Evolutionary conservation across 176 grass and related monocot species (phyloP).

Genomic region (Carex scoparia): DNA sequence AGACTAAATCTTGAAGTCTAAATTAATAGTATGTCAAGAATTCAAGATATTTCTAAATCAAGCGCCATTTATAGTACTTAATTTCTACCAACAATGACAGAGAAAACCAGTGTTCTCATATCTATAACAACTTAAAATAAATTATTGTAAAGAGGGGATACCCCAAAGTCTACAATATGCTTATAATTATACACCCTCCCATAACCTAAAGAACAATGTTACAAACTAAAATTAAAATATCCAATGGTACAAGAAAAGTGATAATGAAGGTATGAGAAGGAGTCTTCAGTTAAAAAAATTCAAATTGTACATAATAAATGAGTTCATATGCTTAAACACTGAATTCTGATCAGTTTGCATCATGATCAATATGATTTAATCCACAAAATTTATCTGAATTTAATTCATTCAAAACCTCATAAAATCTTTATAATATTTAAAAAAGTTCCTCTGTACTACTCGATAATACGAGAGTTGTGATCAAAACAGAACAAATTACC

Average conservation of each 20-base stretch:
- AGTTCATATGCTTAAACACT: not conserved
- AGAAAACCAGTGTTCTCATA: not conserved
- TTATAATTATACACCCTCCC: not conserved
- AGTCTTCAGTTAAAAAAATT: not conserved
- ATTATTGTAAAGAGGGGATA: not conserved
- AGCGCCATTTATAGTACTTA: no score
- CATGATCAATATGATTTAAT: not conserved
- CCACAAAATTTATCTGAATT: not conserved
- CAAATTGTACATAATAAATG: not conserved
- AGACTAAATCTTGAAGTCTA: not conserved
- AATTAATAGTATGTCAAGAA: not conserved
- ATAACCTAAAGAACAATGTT: not conserved
- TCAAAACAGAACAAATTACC: constrained; percentile 26
- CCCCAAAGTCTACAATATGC: no score
- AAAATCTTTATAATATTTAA: not conserved
- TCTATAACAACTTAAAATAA: not conserved
- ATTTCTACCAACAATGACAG: not conserved
- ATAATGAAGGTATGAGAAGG: not conserved
- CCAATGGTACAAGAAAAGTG: not conserved
- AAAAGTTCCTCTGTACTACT: not conserved
- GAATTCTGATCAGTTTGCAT: not conserved
- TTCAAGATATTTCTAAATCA: no score
- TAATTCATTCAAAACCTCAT: not conserved
- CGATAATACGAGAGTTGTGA: not conserved
- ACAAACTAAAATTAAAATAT: not conserved